Percentiles rank a stretch among this genome's conserved stretches.
These are phyloP conservation scores for Clarireedia hainanense DNA, from an alignment of 2,329 filamentous ascomycete genomes.

Conservation along the genomic window DNA sequence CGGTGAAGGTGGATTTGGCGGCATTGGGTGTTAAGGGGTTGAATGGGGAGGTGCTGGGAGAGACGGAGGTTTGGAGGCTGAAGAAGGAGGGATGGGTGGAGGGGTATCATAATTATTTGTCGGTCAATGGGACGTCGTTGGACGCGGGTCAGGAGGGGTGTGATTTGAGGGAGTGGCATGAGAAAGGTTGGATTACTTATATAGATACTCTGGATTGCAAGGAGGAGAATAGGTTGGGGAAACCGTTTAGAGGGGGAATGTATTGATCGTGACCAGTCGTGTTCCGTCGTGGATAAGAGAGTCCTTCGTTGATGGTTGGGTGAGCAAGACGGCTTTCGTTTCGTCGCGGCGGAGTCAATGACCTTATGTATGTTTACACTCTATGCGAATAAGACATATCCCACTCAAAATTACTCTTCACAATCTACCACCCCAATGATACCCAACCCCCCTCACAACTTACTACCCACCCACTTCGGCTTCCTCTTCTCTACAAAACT, in stretches of 20 bases:
- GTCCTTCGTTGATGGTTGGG: too few relatives aligned
- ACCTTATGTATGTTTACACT: too few relatives aligned
- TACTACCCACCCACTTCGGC: slow-evolving; percentile 59
- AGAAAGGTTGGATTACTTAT: slow-evolving; percentile 30
- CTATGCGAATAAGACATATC: too few relatives aligned
- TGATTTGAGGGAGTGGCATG: slow-evolving; percentile 32
- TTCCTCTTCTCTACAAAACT: slow-evolving; percentile 72
- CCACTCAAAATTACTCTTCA: too few relatives aligned
- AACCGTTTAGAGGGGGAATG: slow-evolving; percentile 22
- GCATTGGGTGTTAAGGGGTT: slow-evolving; percentile 1
- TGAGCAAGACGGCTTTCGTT: too few relatives aligned
- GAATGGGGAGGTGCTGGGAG: slow-evolving; percentile 11
- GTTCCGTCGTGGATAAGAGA: too few relatives aligned
- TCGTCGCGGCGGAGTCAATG: too few relatives aligned
- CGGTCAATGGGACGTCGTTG: slow-evolving; percentile 33
- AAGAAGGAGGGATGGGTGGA: slow-evolving; percentile 26
- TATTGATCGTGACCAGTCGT: slow-evolving; percentile 14
- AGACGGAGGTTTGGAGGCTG: slow-evolving; percentile 25
- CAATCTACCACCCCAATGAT: too few relatives aligned
- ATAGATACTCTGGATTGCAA: slow-evolving; percentile 15
- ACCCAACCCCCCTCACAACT: slow-evolving; percentile 36
- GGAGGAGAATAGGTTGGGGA: slow-evolving; percentile 12
- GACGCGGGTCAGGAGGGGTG: slow-evolving; percentile 33
- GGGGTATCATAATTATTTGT: slow-evolving; percentile 27
- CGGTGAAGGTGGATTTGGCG: slow-evolving; percentile 12